Evolutionary conservation across 164 flowering plant genomes (phyloP), one percentile per base, ranked within the genome.

Genomic region (Stephania cephalantha): DNA sequence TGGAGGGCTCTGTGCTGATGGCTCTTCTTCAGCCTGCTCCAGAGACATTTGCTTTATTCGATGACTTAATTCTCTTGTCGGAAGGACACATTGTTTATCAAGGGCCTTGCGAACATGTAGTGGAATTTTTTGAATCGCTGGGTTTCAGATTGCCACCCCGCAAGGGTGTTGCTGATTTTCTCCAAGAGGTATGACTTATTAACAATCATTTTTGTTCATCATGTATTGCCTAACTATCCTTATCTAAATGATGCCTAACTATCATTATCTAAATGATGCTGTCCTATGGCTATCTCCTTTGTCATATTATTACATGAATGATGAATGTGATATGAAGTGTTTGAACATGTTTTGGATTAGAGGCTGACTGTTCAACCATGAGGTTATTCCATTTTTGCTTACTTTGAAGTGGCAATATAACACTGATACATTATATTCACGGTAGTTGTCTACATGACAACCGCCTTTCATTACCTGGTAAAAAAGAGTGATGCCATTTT

Each of bases 21-120:
- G 89, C 97, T 79, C 97, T 95, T 78, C 91, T 92, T 76, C 97
- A 92, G 85, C 97, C 98, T 77, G 90, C 97, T 31, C 98, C 98
- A 7, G 98, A 95, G 88, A 91, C 98, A 18, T 95, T 88, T 82
- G 90, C 91, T 52, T 81, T 92, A 46, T 95, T 92, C 86, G 98
- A 95, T 85, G 98, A 95, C 78, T 76, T 95, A 42, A 74, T 92
- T 48, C 76, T 95, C 11, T 79, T 95, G 71, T 90, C 97, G 6
- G 98, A 93, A 79, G 98, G 98, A 18, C 68, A 89, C 50, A 31
- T 95, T 63, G 84, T 93, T 67, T 92, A 92, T 83, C 93, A 91
- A 75, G 98, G 98, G 63, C 95, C 97, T 74, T 87, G 89, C 75
- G 87, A 72, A 52, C 82, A 87, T 44, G 97, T 87, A 2, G 71